Conservation (phyloP, 305 asterid species). For the Andrographis paniculata region DNA sequence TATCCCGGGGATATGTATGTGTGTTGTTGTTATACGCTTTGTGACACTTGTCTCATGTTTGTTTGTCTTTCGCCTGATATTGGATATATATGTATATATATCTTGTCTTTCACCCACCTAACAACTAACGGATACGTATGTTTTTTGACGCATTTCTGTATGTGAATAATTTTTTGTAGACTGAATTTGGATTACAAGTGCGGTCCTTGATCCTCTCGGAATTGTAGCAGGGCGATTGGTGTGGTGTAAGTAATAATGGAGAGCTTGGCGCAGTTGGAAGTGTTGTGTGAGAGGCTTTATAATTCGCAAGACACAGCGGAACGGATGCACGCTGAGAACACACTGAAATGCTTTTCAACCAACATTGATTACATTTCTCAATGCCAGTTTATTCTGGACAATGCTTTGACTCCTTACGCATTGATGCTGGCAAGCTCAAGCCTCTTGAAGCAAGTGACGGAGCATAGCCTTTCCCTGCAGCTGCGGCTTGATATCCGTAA, state of each 20-base stretch:
- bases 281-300: constrained; percentile 95
- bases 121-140: constrained; percentile 18
- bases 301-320: constrained; percentile 94
- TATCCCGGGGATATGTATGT: constrained; percentile 14
- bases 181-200: constrained; percentile 60
- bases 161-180: constrained; percentile 59
- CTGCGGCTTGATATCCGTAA: constrained; percentile 99
- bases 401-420: constrained; percentile 95
- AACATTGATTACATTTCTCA: constrained; percentile 91
- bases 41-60: constrained; percentile 11
- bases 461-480: constrained; percentile 87
- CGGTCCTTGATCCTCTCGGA: constrained; percentile 58
- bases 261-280: constrained; percentile 97
- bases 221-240: constrained; percentile 35
- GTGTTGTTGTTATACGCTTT: constrained; percentile 10
- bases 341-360: constrained; percentile 94
- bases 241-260: constrained; percentile 56
- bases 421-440: constrained; percentile 99
- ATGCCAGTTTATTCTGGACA: constrained; percentile 97
- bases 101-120: constrained; percentile 16
- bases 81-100: constrained; percentile 16
- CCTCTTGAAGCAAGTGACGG: constrained; percentile 99
- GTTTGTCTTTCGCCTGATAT: constrained; percentile 18
- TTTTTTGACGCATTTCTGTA: constrained; percentile 24
- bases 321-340: constrained; percentile 92